phyloP scores from a whole-genome alignment of 352 stramenopile species.

The Blastocystis hominis region DNA sequence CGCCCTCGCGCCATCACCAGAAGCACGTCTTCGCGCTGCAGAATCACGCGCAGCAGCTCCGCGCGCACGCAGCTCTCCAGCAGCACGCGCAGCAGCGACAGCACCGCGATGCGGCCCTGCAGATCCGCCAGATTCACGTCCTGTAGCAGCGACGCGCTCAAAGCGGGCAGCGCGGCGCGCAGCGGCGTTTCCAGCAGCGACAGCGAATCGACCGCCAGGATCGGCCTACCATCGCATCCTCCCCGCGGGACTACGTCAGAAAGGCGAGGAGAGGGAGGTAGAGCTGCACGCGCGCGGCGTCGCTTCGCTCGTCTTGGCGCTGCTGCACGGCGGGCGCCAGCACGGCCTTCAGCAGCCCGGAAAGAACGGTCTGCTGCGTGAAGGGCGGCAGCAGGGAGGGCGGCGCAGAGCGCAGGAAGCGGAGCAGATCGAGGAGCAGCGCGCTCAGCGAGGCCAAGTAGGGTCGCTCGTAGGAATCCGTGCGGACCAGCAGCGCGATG shows the following conservation, averaged over 20 bases:
- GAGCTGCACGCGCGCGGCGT: not conserved
- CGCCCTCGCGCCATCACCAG: not conserved
- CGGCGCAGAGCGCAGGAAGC: not conserved
- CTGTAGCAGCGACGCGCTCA: not conserved
- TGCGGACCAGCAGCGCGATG: not conserved
- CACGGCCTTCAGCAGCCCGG: not conserved
- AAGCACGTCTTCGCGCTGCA: not conserved
- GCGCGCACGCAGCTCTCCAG: not conserved
- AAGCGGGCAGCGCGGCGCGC: not conserved
- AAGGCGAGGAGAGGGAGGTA: slow-evolving; percentile 14
- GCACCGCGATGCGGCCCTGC: not conserved
- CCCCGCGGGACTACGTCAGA: not conserved
- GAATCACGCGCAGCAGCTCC: not conserved
- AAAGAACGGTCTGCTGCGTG: slow-evolving; percentile 17
- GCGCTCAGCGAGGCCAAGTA: not conserved
- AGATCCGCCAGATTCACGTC: not conserved
- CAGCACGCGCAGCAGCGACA: not conserved
- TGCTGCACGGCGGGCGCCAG: slow-evolving; percentile 24
- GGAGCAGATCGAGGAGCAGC: not conserved
- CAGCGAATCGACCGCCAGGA: not conserved
- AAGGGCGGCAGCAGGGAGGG: not conserved
- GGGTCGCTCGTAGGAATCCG: not conserved
- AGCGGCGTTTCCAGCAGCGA: not conserved
- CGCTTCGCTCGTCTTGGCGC: not conserved
- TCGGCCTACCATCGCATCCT: no score